Evolutionary conservation across 148 eudicot species (phyloP), one percentile per base, ranked within the genome.

Genomic region (Fagopyrum tataricum): DNA sequence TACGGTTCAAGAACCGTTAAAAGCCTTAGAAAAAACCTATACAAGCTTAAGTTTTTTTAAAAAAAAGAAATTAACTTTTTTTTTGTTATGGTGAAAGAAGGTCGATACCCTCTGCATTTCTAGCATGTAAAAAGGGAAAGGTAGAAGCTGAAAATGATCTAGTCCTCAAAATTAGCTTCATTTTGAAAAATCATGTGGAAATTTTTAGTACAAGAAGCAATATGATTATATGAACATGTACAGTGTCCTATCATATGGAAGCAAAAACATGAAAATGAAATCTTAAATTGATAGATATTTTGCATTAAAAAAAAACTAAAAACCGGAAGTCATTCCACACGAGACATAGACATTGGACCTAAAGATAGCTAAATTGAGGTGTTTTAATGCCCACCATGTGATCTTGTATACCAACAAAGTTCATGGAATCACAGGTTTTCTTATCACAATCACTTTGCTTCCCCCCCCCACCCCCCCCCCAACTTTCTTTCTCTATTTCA

Each of bases 211-310:
- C 39, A 59, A 51, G 37, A 31, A 23, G 66, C 13, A 23, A 56
- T 21, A 56, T 47, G 13, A 4, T 8, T 48, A 48, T 9, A 56
- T 21, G 4, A 12, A 21, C 37, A 56, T 56, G 24, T 4, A 12
- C 37, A 59, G 5, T 21, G 13, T 23, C 21, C 64, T 56, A 21
- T 58, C 43, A 6, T 64, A 64, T 64, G 20, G 13, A 64, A 39
- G 69, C 69, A 64, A 64, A 23, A 64, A 37, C 44, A 64, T 64
- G 69, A 64, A 64, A 64, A 39, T 64, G 69, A 64, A 14, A 37
- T 15, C 3, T 64, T 64, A 43, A 5, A 31, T 15, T 39, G 26
- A 64, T 64, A 39, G 69, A 64, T 46, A 46, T 46, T 46, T 46
- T 8, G 10, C 49, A 8, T 46, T 12, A 46, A 46, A 46, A 46